Percentiles rank a stretch among this genome's conserved stretches.
These are phyloP conservation scores for Phanerochaete carnosa DNA, from an alignment of 768 basidiomycete species.

Conservation along the genomic window DNA sequence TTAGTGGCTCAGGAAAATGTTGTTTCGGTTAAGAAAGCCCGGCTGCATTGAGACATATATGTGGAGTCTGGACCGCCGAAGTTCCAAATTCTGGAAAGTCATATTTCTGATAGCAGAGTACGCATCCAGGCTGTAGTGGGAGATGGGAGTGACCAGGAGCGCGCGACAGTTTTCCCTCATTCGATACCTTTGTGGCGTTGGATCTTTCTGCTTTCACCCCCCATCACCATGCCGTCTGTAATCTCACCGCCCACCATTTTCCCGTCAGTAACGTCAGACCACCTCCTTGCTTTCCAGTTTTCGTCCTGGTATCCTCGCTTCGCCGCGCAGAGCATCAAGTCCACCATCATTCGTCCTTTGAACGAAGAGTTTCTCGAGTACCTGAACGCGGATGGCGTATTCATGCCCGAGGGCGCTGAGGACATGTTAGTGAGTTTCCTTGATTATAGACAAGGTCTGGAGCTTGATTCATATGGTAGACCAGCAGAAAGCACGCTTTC, in stretches of 20 bases:
- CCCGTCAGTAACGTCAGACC: conserved; percentile 46
- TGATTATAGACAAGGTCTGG: background rate
- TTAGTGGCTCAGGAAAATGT: no score
- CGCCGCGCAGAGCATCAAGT: conserved; percentile 60
- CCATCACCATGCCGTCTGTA: conserved; percentile 26
- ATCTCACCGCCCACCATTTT: conserved; percentile 37
- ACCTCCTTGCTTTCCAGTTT: conserved; percentile 74
- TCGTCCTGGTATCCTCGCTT: conserved; percentile 84
- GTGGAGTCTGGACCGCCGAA: no score
- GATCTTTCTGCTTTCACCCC: background rate
- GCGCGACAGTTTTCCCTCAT: no score
- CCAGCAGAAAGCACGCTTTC: conserved; percentile 54
- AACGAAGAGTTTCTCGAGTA: conserved; percentile 63
- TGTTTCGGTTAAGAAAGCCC: no score
- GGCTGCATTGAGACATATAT: no score
- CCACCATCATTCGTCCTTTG: conserved; percentile 71
- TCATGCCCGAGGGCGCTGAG: conserved; percentile 80
- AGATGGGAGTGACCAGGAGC: no score
- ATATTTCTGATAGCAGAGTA: no score
- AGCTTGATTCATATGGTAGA: conserved; percentile 30
- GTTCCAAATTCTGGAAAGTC: no score
- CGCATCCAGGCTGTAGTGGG: no score
- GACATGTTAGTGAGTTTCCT: conserved; percentile 49
- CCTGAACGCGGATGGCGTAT: conserved; percentile 80
- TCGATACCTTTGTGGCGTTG: background rate